Percentiles rank a stretch among this genome's conserved stretches.
phyloP scores from a whole-genome alignment of 148 eudicot genomes.

The Silene latifolia region DNA sequence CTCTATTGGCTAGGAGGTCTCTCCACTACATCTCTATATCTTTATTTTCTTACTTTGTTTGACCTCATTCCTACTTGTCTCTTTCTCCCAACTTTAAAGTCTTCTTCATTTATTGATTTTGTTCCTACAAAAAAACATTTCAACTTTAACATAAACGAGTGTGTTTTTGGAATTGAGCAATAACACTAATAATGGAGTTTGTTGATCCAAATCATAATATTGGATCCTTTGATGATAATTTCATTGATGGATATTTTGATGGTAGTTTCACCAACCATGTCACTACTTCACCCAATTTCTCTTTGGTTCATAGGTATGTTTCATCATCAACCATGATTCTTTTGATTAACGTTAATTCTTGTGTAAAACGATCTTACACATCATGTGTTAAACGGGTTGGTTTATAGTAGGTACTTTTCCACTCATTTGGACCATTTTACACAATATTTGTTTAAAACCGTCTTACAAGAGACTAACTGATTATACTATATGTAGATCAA shows the following conservation, averaged over 20 bases:
- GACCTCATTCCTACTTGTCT: not conserved
- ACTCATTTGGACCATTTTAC: no score
- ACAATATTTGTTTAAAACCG: no score
- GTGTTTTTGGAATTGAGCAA: not conserved
- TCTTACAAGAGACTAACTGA: no score
- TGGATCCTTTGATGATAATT: slow-evolving; percentile 44
- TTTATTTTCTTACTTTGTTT: slow-evolving; percentile 2
- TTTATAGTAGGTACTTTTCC: no score
- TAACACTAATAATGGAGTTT: slow-evolving; percentile 6
- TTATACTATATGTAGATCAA: no score
- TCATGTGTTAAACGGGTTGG: no score
- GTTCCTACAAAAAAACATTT: not conserved
- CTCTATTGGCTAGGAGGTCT: not conserved
- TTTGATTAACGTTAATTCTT: no score
- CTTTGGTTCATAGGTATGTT: slow-evolving; percentile 46
- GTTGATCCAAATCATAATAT: slow-evolving; percentile 21
- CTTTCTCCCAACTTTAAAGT: not conserved
- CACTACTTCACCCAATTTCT: slow-evolving; percentile 44
- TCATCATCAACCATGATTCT: not conserved
- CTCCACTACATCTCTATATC: not conserved
- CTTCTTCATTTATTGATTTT: not conserved
- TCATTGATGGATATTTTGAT: slow-evolving; percentile 50
- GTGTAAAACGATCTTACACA: no score
- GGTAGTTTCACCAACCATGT: slow-evolving; percentile 46
- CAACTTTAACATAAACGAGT: not conserved